Evolutionary conservation across 163 green algal species (phyloP).

Genomic region (Coccomyxa subellipsoidea): DNA sequence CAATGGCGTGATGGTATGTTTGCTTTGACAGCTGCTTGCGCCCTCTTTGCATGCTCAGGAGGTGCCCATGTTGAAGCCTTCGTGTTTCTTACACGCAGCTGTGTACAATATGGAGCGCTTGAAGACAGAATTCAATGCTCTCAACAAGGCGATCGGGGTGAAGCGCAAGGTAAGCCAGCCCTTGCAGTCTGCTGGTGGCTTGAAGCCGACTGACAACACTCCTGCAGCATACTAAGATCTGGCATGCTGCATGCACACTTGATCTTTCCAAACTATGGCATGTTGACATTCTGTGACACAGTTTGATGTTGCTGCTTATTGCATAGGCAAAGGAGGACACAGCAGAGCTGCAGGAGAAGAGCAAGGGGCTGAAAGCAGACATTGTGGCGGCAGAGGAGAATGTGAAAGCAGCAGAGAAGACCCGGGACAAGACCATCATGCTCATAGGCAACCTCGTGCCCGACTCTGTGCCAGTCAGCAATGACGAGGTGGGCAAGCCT

Average conservation of each 20-base stretch:
- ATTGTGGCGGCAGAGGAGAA: conserved; percentile 41
- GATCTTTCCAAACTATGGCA: not conserved
- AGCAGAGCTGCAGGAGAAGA: conserved; percentile 77
- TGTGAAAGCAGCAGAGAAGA: conserved; percentile 36
- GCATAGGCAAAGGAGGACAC: conserved; percentile 84
- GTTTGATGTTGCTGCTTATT: no score
- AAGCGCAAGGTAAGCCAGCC: conserved; percentile 65
- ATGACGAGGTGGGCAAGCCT: conserved; percentile 82
- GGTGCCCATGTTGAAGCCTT: not conserved
- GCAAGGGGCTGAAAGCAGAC: conserved; percentile 70
- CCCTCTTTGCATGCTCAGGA: not conserved
- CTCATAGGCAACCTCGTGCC: conserved; percentile 99
- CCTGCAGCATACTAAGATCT: not conserved
- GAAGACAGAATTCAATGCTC: conserved; percentile 90
- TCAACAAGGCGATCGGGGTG: conserved; percentile 89
- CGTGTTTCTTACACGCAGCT: conserved; percentile 49
- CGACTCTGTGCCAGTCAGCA: conserved; percentile 84
- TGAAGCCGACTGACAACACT: not conserved
- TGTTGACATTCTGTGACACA: no score
- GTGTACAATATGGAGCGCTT: conserved; percentile 75
- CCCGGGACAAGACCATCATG: conserved; percentile 65
- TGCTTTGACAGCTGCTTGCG: not conserved
- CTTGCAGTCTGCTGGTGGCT: no score
- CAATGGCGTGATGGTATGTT: conserved; percentile 80
- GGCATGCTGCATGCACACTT: not conserved